Conservation (phyloP, 495 filamentous ascomycete genomes). For the Trichocladium antarcticum region DNA sequence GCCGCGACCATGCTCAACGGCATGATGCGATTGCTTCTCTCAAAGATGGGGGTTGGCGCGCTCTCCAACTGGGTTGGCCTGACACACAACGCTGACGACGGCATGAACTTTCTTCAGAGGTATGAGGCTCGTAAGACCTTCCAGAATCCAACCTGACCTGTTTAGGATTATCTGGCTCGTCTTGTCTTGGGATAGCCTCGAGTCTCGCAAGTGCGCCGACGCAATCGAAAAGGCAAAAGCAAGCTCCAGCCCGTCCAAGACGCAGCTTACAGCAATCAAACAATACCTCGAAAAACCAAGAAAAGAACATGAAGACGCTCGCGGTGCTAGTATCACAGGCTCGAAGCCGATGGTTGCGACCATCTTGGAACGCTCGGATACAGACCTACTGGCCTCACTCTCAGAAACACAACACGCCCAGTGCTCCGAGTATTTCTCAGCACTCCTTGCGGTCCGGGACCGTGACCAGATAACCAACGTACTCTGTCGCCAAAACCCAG, state of each 20-base stretch:
- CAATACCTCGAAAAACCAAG: conserved; percentile 35
- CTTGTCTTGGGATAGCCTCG: conserved; percentile 47
- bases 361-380: conserved; percentile 33
- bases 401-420: conserved; percentile 41
- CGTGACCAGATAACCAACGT: conserved; percentile 47
- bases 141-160: not conserved
- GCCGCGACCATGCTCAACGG: conserved; percentile 58
- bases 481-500: conserved; percentile 47
- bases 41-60: conserved; percentile 51
- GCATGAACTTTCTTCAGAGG: conserved; percentile 60
- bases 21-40: conserved; percentile 49
- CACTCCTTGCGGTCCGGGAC: conserved; percentile 48
- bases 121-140: conserved; percentile 16
- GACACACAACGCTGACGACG: conserved; percentile 48
- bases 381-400: conserved; percentile 24
- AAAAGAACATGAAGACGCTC: conserved; percentile 38
- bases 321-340: conserved; percentile 28
- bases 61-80: conserved; percentile 57
- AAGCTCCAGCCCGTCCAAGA: conserved; percentile 30
- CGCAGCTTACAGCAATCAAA: conserved; percentile 40
- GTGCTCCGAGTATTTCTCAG: conserved; percentile 48
- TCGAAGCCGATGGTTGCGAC: conserved; percentile 40
- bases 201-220: conserved; percentile 44
- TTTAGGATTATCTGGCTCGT: conserved; percentile 52
- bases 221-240: conserved; percentile 43